A percentile compares a stretch with the other conserved stretches of the same genome.
Conservation (phyloP, 305 asterid genomes). For the Solanum hybrid region DNA sequence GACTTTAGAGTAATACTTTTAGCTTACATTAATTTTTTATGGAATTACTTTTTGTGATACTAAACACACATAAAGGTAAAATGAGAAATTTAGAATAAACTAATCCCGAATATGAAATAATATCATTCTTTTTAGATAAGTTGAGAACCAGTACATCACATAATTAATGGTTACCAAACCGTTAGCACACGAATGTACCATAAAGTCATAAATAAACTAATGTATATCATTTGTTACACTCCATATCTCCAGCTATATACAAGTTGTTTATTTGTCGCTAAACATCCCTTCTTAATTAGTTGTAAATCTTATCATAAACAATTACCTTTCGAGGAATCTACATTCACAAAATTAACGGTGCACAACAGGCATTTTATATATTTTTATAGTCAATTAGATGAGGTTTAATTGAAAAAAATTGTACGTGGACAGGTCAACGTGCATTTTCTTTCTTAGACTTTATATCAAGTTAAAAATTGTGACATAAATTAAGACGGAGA, state of each 20-base stretch:
- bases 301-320: neutral
- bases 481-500: neutral
- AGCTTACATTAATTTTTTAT: neutral
- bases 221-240: neutral
- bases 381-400: no score
- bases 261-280: neutral
- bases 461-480: neutral
- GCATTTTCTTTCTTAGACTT: neutral
- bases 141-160: neutral
- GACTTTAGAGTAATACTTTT: neutral
- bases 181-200: neutral
- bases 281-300: neutral
- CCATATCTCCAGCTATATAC: neutral
- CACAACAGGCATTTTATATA: no score
- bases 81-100: neutral
- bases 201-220: no score
- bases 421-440: no score
- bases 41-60: neutral
- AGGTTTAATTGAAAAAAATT: no score
- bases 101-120: no score
- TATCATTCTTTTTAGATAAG: neutral
- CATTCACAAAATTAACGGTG: neutral
- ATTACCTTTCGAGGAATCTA: neutral
- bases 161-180: neutral
- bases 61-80: no score